These are phyloP conservation scores for Xanthoceras sorbifolium DNA, from an alignment of 345 rosid genomes.

Conservation along the genomic window DNA sequence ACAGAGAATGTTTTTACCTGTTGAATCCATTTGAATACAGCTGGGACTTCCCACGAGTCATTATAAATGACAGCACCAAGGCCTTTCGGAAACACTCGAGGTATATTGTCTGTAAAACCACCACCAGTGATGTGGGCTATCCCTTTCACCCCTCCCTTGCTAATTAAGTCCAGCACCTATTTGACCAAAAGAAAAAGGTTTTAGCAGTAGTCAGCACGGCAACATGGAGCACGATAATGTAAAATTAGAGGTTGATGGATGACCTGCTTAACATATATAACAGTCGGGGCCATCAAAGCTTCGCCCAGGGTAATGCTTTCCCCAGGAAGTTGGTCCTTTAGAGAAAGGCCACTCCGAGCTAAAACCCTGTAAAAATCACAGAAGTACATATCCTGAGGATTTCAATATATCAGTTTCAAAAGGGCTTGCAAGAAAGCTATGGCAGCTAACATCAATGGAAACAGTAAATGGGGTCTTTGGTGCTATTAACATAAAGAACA, in stretches of 20 bases:
- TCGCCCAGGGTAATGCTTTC: slow-evolving; percentile 63
- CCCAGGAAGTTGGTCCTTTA: slow-evolving; percentile 73
- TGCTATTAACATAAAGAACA: not conserved
- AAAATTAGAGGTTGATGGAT: not conserved
- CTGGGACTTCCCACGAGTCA: slow-evolving; percentile 72
- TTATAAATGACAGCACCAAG: slow-evolving; percentile 69
- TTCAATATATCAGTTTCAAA: not conserved
- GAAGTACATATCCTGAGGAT: not conserved
- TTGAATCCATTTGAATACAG: slow-evolving; percentile 86
- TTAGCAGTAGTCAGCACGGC: not conserved
- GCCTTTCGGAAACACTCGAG: slow-evolving; percentile 79
- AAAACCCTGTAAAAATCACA: slow-evolving; percentile 53
- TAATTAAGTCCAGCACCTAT: slow-evolving; percentile 76
- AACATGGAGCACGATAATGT: not conserved
- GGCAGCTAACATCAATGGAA: not conserved
- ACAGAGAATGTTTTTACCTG: slow-evolving; percentile 46
- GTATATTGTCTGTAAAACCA: slow-evolving; percentile 89
- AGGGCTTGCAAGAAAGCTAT: not conserved
- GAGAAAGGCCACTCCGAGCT: slow-evolving; percentile 61
- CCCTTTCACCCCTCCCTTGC: slow-evolving; percentile 87
- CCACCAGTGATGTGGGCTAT: slow-evolving; percentile 94
- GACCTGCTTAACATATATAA: slow-evolving; percentile 90
- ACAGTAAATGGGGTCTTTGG: not conserved
- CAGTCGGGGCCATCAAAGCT: slow-evolving; percentile 94
- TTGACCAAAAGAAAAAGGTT: not conserved